phyloP scores from a whole-genome alignment of 2,329 filamentous ascomycete species.

The Arthrobotrys conoides region DNA sequence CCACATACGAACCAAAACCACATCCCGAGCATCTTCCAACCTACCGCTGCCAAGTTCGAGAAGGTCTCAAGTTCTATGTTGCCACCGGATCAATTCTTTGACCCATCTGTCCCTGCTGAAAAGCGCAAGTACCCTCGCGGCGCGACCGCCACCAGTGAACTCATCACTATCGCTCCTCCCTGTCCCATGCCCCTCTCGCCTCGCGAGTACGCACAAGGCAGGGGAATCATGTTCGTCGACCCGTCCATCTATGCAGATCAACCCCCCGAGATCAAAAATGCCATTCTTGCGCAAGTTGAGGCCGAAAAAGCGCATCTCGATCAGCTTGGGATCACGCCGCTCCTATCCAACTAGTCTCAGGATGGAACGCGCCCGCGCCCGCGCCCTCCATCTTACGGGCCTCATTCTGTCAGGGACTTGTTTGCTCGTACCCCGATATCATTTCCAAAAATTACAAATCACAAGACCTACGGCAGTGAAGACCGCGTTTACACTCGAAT shows the following conservation, averaged over 20 bases:
- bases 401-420: neutral
- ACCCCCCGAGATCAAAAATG: conserved; percentile 35
- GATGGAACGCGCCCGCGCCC: neutral
- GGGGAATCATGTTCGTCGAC: conserved; percentile 30
- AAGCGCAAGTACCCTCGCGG: conserved; percentile 33
- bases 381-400: neutral
- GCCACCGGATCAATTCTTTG: conserved; percentile 38
- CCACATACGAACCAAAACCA: conserved; percentile 55
- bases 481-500: neutral
- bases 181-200: conserved; percentile 26
- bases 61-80: conserved; percentile 25
- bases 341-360: conserved; percentile 35
- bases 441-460: neutral
- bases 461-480: neutral
- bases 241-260: conserved; percentile 37
- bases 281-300: conserved; percentile 35
- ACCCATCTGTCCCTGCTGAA: conserved; percentile 17
- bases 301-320: conserved; percentile 34
- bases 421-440: neutral
- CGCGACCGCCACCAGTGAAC: conserved; percentile 27
- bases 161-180: conserved; percentile 26
- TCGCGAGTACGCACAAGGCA: conserved; percentile 22
- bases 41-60: conserved; percentile 40
- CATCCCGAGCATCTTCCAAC: conserved; percentile 28
- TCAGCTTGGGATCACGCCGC: conserved; percentile 34